These are phyloP conservation scores for Boletus patriciae DNA, from an alignment of 768 basidiomycete genomes.

Conservation along the genomic window DNA sequence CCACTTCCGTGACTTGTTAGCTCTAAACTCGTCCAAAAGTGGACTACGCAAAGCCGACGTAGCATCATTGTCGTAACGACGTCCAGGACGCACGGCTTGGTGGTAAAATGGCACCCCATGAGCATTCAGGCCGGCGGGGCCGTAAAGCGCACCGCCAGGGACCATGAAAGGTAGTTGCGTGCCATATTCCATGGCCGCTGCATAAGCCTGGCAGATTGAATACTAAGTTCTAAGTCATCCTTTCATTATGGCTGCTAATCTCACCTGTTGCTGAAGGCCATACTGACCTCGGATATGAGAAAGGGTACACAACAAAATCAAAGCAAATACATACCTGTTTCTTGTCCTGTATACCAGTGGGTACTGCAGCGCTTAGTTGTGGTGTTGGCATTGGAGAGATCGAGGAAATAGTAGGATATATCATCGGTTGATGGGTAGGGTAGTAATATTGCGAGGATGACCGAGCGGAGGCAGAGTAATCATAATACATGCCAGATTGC, in stretches of 20 bases:
- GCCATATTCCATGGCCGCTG: constrained; percentile 48
- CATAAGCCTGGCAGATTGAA: constrained; percentile 38
- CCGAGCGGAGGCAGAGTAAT: constrained; percentile 50
- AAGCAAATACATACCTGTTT: constrained; percentile 51
- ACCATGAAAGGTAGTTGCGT: constrained; percentile 47
- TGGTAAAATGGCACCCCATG: constrained; percentile 38
- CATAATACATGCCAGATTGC: constrained; percentile 58
- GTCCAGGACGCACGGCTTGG: constrained; percentile 44
- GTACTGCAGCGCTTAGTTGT: constrained; percentile 43
- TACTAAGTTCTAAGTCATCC: background rate
- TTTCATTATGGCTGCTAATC: constrained; percentile 17
- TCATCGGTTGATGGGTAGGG: constrained; percentile 53
- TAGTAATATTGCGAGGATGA: constrained; percentile 63
- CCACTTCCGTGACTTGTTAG: constrained; percentile 79
- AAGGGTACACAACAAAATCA: background rate
- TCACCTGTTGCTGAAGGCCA: constrained; percentile 49
- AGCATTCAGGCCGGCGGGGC: constrained; percentile 36
- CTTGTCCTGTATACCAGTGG: constrained; percentile 48
- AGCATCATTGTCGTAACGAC: constrained; percentile 44
- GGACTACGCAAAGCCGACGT: constrained; percentile 57
- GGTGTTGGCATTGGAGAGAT: constrained; percentile 56
- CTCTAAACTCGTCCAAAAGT: constrained; percentile 81
- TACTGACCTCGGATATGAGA: constrained; percentile 34
- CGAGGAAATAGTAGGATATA: constrained; percentile 54
- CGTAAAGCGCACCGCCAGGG: constrained; percentile 46